phyloP scores from a whole-genome alignment of 2,329 filamentous ascomycete genomes.

The Paraconiothyrium brasiliense region DNA sequence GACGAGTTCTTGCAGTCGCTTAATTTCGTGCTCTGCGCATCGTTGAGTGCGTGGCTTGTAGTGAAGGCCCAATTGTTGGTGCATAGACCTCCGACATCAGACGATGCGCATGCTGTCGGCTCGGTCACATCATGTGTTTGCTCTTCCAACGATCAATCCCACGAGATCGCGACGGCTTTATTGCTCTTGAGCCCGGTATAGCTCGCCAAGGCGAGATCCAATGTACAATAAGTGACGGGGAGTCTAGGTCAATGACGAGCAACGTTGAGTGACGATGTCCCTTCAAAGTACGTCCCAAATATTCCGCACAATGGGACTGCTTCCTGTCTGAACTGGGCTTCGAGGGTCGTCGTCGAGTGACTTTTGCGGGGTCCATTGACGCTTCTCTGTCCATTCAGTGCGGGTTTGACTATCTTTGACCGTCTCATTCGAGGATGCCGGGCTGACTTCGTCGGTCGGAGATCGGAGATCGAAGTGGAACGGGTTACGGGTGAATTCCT shows the following conservation, averaged over 20 bases:
- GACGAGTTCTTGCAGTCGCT: neutral
- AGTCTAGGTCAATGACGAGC: neutral
- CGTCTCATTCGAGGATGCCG: constrained; percentile 44
- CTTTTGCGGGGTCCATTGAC: constrained; percentile 62
- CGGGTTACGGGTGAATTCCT: constrained; percentile 72
- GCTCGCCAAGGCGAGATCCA: neutral
- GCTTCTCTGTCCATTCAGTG: constrained; percentile 38
- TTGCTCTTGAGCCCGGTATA: neutral
- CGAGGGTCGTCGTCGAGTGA: constrained; percentile 72
- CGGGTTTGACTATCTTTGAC: constrained; percentile 42
- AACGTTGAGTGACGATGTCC: neutral
- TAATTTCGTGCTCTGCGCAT: neutral
- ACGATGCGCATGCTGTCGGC: constrained; percentile 18
- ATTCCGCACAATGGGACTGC: constrained; percentile 77
- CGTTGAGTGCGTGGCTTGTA: constrained; percentile 16
- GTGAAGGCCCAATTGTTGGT: neutral
- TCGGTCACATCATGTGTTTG: neutral
- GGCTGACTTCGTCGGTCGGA: constrained; percentile 37
- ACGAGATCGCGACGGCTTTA: neutral
- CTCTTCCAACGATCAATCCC: neutral
- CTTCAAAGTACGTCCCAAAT: constrained; percentile 78
- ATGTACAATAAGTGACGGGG: neutral
- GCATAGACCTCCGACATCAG: constrained; percentile 3
- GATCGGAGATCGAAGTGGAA: constrained; percentile 48
- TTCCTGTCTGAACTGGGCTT: constrained; percentile 77